Base-by-base conservation (phyloP, 371 early-diverging fungal species). In the Mortierella sp. region DNA sequence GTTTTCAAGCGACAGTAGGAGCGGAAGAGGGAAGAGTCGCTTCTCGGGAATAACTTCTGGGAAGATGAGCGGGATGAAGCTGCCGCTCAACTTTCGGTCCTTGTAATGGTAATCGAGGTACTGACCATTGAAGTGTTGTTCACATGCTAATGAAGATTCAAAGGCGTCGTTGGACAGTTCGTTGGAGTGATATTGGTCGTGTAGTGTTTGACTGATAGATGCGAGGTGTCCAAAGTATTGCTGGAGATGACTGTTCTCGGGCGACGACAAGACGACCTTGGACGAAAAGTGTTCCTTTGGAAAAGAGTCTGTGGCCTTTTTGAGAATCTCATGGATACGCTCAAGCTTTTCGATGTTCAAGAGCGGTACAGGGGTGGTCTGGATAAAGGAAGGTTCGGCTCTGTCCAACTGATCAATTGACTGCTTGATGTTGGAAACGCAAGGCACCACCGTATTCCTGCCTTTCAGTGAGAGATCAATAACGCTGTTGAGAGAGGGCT, bases 81-180 rank as follows among this genome's bases (percentile, higher is more conserved):
- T 73, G 19, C 73, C 67, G 12, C 59, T 60, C 56, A 66, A 57
- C 57, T 78, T 78, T 19, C 79, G 63, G 60, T 67, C 64, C 52
- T 65, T 70, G 40, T 78, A 71, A 34, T 78, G 72, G 28, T 72
- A 63, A 56, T 81, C 81, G 34, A 79, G 82, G 19, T 79, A 76
- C 47, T 86, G 85, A 3, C 86, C 88, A 73, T 84, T 82, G 10
- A 86, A 72, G 34, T 80, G 79, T 2, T 86, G 86, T 31, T 88
- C 89, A 60, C 89, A 88, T 22, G 79, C 80, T 16, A 86, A 47
- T 0, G 89, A 88, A 6, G 84, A 85, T 63, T 86, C 87, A 29
- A 80, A 80, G 2, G 70, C 72, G 46, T 72, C 67, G 43, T 62
- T 72, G n/a, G 66, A 66, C 21, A 72, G 62, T 40, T 66, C 72